Percentiles rank a stretch among this genome's conserved stretches.
Conservation (phyloP, 2,329 filamentous ascomycete species). For the Epichloe amarillans region DNA sequence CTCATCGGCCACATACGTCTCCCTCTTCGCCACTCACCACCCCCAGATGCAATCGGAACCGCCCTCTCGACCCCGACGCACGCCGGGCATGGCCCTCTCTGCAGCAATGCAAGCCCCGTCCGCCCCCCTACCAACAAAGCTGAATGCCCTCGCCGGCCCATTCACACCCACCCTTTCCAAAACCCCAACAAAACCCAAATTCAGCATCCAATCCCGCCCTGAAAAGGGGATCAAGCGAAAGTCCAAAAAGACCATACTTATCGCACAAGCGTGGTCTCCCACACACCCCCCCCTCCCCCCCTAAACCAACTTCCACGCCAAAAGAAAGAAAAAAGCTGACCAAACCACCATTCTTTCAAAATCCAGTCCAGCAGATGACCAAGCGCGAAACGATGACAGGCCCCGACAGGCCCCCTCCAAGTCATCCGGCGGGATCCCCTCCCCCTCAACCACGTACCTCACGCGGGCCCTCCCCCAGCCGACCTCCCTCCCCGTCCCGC, state of each 20-base stretch:
- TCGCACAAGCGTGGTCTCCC: not conserved
- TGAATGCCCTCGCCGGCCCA: not conserved
- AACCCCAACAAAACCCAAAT: not conserved
- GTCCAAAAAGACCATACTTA: not conserved
- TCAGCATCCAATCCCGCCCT: not conserved
- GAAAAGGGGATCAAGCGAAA: conserved; percentile 2
- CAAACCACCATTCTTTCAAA: too few relatives aligned
- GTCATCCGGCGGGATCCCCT: conserved; percentile 46
- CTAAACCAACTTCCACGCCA: not conserved
- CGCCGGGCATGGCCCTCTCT: not conserved
- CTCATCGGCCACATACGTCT: not conserved
- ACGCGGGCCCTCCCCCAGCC: conserved; percentile 33
- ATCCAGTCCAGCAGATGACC: not conserved
- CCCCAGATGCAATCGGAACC: too few relatives aligned
- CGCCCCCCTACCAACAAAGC: not conserved
- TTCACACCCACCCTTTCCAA: not conserved
- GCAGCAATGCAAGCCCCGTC: not conserved
- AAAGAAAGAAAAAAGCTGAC: not conserved
- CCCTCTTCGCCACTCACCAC: not conserved
- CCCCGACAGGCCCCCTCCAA: conserved; percentile 16
- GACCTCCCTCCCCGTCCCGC: conserved; percentile 29
- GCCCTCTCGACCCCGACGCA: not conserved
- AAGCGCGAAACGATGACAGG: too few relatives aligned
- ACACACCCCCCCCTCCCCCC: not conserved
- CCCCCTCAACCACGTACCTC: conserved; percentile 52